Base-by-base conservation (phyloP, 2,329 filamentous ascomycete genomes). In the Nemania bipapillata region DNA sequence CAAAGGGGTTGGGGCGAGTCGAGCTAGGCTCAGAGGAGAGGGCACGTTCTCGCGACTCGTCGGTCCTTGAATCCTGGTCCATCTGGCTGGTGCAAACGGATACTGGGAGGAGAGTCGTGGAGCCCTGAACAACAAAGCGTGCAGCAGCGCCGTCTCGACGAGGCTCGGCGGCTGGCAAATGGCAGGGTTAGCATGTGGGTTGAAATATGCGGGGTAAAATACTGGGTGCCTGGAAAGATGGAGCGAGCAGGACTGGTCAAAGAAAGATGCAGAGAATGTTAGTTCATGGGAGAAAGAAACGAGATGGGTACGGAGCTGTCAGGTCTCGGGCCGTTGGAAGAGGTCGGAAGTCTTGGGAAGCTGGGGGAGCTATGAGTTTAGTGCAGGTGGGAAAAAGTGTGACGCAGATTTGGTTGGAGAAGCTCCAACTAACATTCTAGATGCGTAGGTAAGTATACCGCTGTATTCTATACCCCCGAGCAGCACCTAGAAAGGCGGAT, bases 1-100 rank as follows among this genome's bases (percentile, higher is more conserved):
- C 84, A 77, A 90, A 90, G 47, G 89, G 89, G 72, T 90, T 90
- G 60, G 86, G 87, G 70, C 89, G 86, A 73, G 86, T 88, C 75
- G 87, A 86, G 79, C 84, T 85, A 78, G 87, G 86, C 82, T 91
- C 89, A 80, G 86, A 86, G 75, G 87, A 90, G 80, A 84, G 83
- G 76, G 86, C 85, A 80, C 86, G 86, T 81, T 87, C 86, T 83
- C 81, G 83, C 79, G 82, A 81, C 80, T 87, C 84, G 77, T 81
- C 80, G 72, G 82, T 80, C 76, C 76, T 81, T 77, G 83, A 81
- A 78, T 82, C 80, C 79, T 81, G 83, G 83, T 86, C 85, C 86
- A 87, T 87, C 82, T 83, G 85, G 80, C 78, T 82, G 80, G 77
- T 77, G 78, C 76, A 77, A 76, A 75, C 72, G 75, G 74, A 75